Conservation (phyloP, 352 stramenopile genomes). For the Globisporangium cystogenes region DNA sequence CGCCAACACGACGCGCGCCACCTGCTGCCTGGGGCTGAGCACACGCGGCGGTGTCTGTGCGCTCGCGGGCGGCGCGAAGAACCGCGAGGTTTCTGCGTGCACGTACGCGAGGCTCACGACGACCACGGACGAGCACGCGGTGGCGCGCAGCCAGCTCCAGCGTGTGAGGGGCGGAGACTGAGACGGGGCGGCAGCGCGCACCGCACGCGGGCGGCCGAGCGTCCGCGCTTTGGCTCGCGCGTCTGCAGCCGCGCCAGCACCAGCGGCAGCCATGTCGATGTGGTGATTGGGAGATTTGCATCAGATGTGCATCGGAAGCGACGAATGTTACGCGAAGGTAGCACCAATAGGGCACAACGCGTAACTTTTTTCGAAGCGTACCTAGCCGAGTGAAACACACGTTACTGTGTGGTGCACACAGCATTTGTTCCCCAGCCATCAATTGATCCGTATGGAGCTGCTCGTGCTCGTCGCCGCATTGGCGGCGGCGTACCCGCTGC, state of each 20-base stretch:
- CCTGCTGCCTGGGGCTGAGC: not conserved
- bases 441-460: slow-evolving; percentile 11
- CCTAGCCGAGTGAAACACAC: not conserved
- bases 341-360: no score
- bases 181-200: not conserved
- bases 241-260: not conserved
- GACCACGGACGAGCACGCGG: slow-evolving; percentile 57
- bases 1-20: slow-evolving; percentile 40
- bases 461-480: slow-evolving; percentile 15
- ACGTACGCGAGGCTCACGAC: slow-evolving; percentile 69
- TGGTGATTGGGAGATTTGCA: not conserved
- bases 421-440: no score
- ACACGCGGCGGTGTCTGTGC: not conserved
- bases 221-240: not conserved
- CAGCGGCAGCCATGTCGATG: not conserved
- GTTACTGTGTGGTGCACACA: no score
- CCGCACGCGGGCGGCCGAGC: not conserved
- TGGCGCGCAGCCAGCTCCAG: slow-evolving; percentile 78
- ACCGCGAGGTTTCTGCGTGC: slow-evolving; percentile 40
- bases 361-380: slow-evolving; percentile 5
- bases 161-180: slow-evolving; percentile 7
- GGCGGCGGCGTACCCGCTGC: slow-evolving; percentile 18
- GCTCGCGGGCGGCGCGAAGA: slow-evolving; percentile 17
- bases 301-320: no score
- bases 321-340: no score